Evolutionary conservation across 2,329 filamentous ascomycete genomes (phyloP).

Genomic region (Cryphonectria parasitica): DNA sequence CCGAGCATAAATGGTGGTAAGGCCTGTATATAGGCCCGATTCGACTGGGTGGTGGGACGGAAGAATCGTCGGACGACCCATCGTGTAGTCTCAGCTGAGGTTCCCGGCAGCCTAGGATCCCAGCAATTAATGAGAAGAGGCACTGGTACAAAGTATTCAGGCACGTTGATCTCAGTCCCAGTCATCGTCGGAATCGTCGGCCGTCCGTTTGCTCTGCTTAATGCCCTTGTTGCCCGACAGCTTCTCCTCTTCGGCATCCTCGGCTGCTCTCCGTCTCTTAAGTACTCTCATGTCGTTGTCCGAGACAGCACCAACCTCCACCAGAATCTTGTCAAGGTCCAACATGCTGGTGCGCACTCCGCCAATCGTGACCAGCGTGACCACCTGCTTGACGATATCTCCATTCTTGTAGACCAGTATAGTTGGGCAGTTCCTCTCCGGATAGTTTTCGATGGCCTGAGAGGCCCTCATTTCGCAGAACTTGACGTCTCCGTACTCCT

Average conservation of each 20-base stretch:
- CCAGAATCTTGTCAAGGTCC: conserved; percentile 79
- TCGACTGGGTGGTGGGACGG: neutral
- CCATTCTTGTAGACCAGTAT: conserved; percentile 91
- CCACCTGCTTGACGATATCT: conserved; percentile 87
- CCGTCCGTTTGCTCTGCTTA: conserved; percentile 43
- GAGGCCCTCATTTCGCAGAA: conserved; percentile 94
- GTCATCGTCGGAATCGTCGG: conserved; percentile 59
- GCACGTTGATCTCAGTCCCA: conserved; percentile 55
- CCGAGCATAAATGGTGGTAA: conserved; percentile 13
- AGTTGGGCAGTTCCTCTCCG: conserved; percentile 91
- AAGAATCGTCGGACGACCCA: neutral
- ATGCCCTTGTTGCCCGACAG: conserved; percentile 52
- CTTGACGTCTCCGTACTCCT: conserved; percentile 90
- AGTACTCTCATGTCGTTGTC: conserved; percentile 78
- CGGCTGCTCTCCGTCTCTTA: conserved; percentile 61
- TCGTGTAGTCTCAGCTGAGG: neutral
- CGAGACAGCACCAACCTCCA: conserved; percentile 80
- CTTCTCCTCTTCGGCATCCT: conserved; percentile 64
- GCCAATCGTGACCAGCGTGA: conserved; percentile 81
- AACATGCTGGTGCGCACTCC: conserved; percentile 72
- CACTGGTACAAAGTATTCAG: neutral
- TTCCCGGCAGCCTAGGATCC: neutral
- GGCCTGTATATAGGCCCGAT: neutral
- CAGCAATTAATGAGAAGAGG: neutral
- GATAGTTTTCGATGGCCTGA: conserved; percentile 95